A percentile compares a stretch with the other conserved stretches of the same genome.
These are phyloP conservation scores for Phytopythium boreale DNA, from an alignment of 352 stramenopile species.

Conservation along the genomic window DNA sequence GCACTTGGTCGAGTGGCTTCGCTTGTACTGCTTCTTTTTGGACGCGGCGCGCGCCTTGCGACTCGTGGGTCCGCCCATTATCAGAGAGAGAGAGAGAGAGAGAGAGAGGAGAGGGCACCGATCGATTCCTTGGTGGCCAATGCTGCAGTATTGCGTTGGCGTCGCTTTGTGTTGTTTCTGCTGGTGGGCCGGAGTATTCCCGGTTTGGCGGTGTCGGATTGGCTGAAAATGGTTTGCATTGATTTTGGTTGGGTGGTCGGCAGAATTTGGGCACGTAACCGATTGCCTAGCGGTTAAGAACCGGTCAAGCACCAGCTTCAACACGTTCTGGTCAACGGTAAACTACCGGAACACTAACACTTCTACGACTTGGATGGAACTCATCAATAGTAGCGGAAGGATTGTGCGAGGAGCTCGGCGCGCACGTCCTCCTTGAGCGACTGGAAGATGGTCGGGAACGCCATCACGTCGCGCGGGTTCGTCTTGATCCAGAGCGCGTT, in stretches of 20 bases:
- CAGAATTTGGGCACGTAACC: neutral
- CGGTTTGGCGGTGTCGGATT: neutral
- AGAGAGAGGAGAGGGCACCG: neutral
- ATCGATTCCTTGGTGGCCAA: constrained; percentile 1
- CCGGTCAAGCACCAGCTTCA: neutral
- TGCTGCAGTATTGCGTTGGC: constrained; percentile 9
- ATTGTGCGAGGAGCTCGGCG: constrained; percentile 44
- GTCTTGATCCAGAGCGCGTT: constrained; percentile 80
- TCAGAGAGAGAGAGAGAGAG: neutral
- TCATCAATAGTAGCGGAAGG: constrained; percentile 57
- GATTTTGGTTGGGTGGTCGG: neutral
- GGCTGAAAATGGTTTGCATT: neutral
- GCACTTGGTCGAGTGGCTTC: constrained; percentile 78
- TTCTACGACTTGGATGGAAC: neutral
- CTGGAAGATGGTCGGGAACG: constrained; percentile 81
- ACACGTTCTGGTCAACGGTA: neutral
- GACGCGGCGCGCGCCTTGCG: constrained; percentile 65
- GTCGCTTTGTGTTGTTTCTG: neutral
- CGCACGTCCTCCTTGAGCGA: constrained; percentile 72
- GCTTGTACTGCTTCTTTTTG: constrained; percentile 90
- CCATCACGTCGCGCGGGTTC: constrained; percentile 84
- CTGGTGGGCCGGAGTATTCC: neutral
- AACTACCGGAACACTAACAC: too few relatives aligned
- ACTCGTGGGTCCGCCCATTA: constrained; percentile 39
- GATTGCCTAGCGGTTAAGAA: neutral